Evolutionary conservation across 345 rosid genomes (phyloP).

Genomic region (Brassica incana): DNA sequence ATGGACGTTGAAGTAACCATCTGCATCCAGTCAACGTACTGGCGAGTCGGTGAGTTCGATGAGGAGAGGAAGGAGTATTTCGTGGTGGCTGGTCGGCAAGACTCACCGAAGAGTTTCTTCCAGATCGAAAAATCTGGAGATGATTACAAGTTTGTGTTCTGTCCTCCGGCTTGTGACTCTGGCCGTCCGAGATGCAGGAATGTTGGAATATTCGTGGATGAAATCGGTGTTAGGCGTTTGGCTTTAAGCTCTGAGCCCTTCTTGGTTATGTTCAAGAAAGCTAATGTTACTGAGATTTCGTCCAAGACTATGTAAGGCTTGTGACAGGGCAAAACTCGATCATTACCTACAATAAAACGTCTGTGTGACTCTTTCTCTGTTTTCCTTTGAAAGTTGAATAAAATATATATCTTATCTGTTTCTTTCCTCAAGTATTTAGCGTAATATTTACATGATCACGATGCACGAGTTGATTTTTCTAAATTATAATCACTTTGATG

Average conservation of each 20-base stretch:
- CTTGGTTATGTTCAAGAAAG: constrained; percentile 57
- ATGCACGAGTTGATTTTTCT: neutral
- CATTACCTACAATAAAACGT: neutral
- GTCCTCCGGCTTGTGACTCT: constrained; percentile 41
- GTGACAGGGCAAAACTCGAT: neutral
- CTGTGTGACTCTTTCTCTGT: neutral
- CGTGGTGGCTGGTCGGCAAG: constrained; percentile 43
- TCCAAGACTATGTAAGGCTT: constrained; percentile 25
- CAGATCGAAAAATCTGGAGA: constrained; percentile 48
- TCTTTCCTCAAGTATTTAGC: neutral
- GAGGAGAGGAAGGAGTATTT: neutral
- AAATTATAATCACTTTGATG: neutral
- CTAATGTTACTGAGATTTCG: constrained; percentile 23
- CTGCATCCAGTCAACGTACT: constrained; percentile 17
- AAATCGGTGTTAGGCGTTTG: constrained; percentile 44
- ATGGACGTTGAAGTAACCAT: neutral
- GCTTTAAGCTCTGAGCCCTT: constrained; percentile 55
- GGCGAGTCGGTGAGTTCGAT: neutral
- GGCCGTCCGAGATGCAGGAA: constrained; percentile 40
- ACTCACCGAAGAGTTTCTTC: constrained; percentile 54
- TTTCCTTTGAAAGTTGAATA: neutral
- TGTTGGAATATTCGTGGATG: constrained; percentile 50
- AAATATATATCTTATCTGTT: neutral
- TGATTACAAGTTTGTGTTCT: constrained; percentile 59
- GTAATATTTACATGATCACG: neutral